Conservation (phyloP, 2,329 filamentous ascomycete species). For the Pyrenophora tritici-repentis region DNA sequence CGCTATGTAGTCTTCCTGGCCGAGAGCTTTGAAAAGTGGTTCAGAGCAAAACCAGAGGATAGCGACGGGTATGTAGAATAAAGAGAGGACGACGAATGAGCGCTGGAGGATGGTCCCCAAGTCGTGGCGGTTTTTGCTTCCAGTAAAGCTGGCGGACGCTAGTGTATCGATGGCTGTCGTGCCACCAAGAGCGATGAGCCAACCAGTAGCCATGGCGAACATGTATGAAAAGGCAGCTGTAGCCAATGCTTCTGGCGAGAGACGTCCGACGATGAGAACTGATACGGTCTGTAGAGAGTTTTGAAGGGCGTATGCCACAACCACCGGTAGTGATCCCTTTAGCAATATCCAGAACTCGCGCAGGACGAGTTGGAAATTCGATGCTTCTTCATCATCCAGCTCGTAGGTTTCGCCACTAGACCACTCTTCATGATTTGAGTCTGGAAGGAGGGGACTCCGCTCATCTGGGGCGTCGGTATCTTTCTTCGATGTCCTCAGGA, state of each 20-base stretch:
- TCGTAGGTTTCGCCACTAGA: slow-evolving; percentile 45
- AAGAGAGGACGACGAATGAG: slow-evolving; percentile 70
- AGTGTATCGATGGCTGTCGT: slow-evolving; percentile 86
- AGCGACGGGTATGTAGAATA: slow-evolving; percentile 74
- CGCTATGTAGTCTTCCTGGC: slow-evolving; percentile 79
- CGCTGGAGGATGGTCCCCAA: slow-evolving; percentile 79
- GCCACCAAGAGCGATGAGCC: slow-evolving; percentile 83
- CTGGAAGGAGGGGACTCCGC: slow-evolving; percentile 51
- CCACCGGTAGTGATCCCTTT: slow-evolving; percentile 74
- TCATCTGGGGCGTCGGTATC: slow-evolving; percentile 46
- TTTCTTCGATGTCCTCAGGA: slow-evolving; percentile 30
- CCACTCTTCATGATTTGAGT: slow-evolving; percentile 45
- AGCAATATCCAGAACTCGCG: slow-evolving; percentile 70
- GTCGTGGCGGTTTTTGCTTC: slow-evolving; percentile 76
- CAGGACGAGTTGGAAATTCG: slow-evolving; percentile 49
- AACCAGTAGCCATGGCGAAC: slow-evolving; percentile 89
- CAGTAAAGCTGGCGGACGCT: slow-evolving; percentile 81
- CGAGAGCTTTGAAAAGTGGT: slow-evolving; percentile 72
- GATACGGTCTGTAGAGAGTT: slow-evolving; percentile 84
- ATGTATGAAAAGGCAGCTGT: slow-evolving; percentile 88
- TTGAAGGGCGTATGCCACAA: slow-evolving; percentile 82
- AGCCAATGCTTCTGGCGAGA: slow-evolving; percentile 79
- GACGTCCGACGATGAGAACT: slow-evolving; percentile 77
- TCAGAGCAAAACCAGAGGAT: slow-evolving; percentile 77
- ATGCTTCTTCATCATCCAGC: slow-evolving; percentile 43